phyloP scores from a whole-genome alignment of 331 rosid species.

The Malus hybrid region DNA sequence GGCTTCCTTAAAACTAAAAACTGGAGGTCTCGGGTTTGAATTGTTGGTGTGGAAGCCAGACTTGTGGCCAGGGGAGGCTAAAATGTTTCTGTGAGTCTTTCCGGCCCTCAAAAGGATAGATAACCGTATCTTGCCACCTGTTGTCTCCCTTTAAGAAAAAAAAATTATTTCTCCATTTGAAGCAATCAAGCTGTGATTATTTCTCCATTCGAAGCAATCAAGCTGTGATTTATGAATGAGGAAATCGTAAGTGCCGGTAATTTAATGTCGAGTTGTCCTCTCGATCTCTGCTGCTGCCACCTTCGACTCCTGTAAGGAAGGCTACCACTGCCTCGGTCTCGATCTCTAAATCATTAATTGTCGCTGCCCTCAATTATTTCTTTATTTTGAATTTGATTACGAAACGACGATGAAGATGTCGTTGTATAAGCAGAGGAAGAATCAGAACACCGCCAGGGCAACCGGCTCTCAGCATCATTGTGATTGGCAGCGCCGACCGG shows the following conservation, averaged over 20 bases:
- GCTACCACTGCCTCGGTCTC: slow-evolving; percentile 89
- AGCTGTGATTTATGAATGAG: slow-evolving; percentile 62
- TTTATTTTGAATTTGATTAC: background rate
- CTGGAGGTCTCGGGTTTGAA: no score
- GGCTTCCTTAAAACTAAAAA: no score
- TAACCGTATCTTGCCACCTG: rapidly evolving
- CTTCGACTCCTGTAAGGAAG: slow-evolving; percentile 87
- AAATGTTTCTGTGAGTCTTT: no score
- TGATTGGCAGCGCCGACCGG: slow-evolving; percentile 82
- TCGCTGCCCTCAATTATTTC: background rate
- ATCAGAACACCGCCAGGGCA: slow-evolving; percentile 36
- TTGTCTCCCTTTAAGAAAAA: no score
- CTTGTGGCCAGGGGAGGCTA: rapidly evolving
- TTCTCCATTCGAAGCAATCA: background rate
- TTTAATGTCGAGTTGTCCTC: slow-evolving; percentile 80
- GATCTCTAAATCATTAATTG: slow-evolving; percentile 53
- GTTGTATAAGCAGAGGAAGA: slow-evolving; percentile 74
- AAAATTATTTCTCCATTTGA: no score
- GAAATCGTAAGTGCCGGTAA: slow-evolving; percentile 47
- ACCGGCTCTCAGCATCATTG: slow-evolving; percentile 62
- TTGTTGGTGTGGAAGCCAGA: no score
- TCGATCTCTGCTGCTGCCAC: slow-evolving; percentile 37
- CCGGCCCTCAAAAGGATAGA: rapidly evolving
- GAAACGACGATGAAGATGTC: slow-evolving; percentile 30
- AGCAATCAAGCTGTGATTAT: no score